phyloP scores from a whole-genome alignment of 768 basidiomycete genomes.

The Inosperma sp. region DNA sequence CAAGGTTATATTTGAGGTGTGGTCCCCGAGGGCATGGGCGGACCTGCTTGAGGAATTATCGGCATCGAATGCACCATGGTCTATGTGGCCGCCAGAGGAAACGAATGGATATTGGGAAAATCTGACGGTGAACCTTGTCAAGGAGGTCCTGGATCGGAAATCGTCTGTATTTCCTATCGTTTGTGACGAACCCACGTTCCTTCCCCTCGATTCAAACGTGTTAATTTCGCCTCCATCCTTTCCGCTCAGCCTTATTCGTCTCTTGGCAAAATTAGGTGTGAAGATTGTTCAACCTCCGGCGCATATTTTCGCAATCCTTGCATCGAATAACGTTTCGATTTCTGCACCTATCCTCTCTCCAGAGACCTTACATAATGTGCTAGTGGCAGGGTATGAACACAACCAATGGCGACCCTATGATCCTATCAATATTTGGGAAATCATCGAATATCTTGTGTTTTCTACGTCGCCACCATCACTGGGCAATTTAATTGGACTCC shows the following conservation, averaged over 20 bases:
- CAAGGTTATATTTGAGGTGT: constrained; percentile 36
- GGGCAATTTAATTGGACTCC: not conserved
- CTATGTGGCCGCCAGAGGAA: constrained; percentile 14
- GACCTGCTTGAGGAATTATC: constrained; percentile 29
- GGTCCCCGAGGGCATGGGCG: constrained; percentile 40
- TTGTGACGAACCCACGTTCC: not conserved
- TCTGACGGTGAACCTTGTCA: not conserved
- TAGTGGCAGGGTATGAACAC: not conserved
- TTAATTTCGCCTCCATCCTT: constrained; percentile 7
- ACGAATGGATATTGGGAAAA: constrained; percentile 12
- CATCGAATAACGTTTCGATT: not conserved
- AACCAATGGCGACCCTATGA: not conserved
- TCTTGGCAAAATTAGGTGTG: constrained; percentile 6
- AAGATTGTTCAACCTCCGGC: constrained; percentile 12
- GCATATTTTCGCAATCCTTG: constrained; percentile 10
- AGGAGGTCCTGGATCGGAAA: not conserved
- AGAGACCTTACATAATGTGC: not conserved
- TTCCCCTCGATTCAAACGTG: constrained; percentile 3
- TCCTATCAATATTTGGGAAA: not conserved
- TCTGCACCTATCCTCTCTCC: not conserved
- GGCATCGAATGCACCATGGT: constrained; percentile 2
- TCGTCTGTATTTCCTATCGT: constrained; percentile 8
- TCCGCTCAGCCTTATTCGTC: not conserved
- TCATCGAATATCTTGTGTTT: not conserved
- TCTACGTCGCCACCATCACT: not conserved